Conservation (phyloP, 768 basidiomycete species). For the Phylloporus sp. region DNA sequence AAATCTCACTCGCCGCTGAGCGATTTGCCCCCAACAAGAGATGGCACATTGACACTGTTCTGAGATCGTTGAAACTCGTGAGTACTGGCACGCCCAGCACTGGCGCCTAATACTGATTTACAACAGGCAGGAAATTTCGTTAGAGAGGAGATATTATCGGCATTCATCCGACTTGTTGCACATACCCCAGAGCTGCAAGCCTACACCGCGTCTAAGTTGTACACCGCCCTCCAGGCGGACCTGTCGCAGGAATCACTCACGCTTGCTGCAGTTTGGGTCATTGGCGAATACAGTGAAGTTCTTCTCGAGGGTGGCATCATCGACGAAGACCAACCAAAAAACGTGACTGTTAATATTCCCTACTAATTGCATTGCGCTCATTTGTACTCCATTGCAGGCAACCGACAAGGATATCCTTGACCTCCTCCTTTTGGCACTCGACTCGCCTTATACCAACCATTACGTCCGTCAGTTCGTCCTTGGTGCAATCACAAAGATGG, state of each 20-base stretch:
- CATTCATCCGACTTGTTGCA: constrained; percentile 92
- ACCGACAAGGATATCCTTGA: constrained; percentile 82
- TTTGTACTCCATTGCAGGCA: constrained; percentile 40
- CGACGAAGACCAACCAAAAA: constrained; percentile 68
- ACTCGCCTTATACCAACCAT: constrained; percentile 92
- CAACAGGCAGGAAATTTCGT: constrained; percentile 94
- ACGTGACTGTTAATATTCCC: constrained; percentile 40
- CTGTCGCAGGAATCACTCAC: constrained; percentile 97
- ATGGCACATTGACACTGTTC: constrained; percentile 98
- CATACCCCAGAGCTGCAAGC: constrained; percentile 96
- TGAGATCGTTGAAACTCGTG: constrained; percentile 88
- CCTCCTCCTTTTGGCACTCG: constrained; percentile 78
- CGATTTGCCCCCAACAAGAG: constrained; percentile 95
- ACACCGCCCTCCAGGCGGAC: constrained; percentile 80
- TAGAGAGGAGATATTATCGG: constrained; percentile 90
- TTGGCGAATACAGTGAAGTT: constrained; percentile 94
- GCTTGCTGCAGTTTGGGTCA: constrained; percentile 88
- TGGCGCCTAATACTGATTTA: not conserved
- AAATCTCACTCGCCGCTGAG: constrained; percentile 94
- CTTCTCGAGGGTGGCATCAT: constrained; percentile 83
- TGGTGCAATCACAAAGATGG: constrained; percentile 84
- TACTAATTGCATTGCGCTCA: not conserved
- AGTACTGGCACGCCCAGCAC: constrained; percentile 24
- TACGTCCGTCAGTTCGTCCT: constrained; percentile 91
- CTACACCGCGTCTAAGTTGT: constrained; percentile 91